Evolutionary conservation across 768 basidiomycete species (phyloP), one percentile per base, ranked within the genome.

Genomic region (Termitomyces sp.): DNA sequence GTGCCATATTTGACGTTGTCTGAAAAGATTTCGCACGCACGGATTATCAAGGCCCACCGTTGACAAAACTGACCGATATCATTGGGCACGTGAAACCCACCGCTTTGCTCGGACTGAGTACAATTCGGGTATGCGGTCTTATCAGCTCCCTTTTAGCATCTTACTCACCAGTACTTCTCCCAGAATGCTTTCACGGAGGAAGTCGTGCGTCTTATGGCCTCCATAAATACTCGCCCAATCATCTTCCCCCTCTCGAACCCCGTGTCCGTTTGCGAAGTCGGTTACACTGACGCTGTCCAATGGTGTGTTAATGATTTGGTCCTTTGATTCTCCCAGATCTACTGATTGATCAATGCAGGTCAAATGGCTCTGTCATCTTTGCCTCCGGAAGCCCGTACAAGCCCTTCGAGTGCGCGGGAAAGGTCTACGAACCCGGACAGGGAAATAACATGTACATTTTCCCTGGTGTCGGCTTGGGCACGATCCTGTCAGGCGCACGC

Each of bases 161-260:
- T 24, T 45, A 22, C 21, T 51, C 21, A 54, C 73, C n/a, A 69
- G 73, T 71, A 41, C 37, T 17, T 17, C 14, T 6, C 37, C 14
- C 58, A 77, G 75, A 76, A 76, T 58, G 85, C 86, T 1, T 92
- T 92, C 73, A 78, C 73, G 11, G 76, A 85, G 65, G 72, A 79
- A 11, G 81, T 83, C 32, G 80, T 91, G 32, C 73, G 73, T 52
- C 69, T 76, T 38, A 88, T 91, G 87, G 77, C 80, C 17, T 69
- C 75, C 8, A 68, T 84, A 44, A 90, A 90, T 69, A 62, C 69
- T 17, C 80, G 81, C 2, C 89, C 89, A n/a, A 85, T 90, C 71
- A 81, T 91, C 64, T 90, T 92, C 73, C 88, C 89, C 34, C 78
- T 91, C 1, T 88, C 86, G 34, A 91, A 91, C 66, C 89, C 89